Evolutionary conservation across 768 basidiomycete genomes (phyloP).

Genomic region (Lactarius akahatsu): DNA sequence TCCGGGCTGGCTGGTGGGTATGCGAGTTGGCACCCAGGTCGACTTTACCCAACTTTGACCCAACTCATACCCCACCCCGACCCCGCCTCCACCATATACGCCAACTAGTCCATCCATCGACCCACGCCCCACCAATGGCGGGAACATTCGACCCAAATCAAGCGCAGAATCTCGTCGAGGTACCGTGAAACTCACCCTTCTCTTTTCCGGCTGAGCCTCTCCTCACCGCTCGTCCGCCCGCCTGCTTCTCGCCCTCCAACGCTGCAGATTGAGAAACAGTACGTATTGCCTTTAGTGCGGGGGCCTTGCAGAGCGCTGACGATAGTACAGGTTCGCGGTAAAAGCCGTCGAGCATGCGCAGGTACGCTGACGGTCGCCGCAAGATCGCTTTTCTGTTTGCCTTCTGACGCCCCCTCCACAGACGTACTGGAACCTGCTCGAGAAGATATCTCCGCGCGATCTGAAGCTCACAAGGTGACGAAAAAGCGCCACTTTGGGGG

Average conservation of each 20-base stretch:
- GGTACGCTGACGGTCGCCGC: constrained; percentile 43
- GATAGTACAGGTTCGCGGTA: constrained; percentile 70
- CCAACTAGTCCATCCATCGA: not conserved
- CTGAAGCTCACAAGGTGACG: constrained; percentile 81
- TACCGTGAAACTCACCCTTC: constrained; percentile 34
- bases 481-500: not conserved
- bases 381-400: not conserved
- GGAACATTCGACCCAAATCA: constrained; percentile 78
- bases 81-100: not conserved
- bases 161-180: constrained; percentile 91
- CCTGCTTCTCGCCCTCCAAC: not conserved
- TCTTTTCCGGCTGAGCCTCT: constrained; percentile 28
- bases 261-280: constrained; percentile 93
- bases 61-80: no score
- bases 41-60: not conserved
- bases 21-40: not conserved
- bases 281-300: constrained; percentile 36
- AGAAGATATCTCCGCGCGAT: constrained; percentile 70
- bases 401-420: constrained; percentile 35
- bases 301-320: constrained; percentile 14
- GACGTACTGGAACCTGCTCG: constrained; percentile 95
- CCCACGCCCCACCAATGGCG: constrained; percentile 12
- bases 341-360: constrained; percentile 96
- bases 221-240: not conserved
- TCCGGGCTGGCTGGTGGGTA: no score